Evolutionary conservation across 2,329 filamentous ascomycete species (phyloP).

Genomic region (Hirsutella rhossiliensis): DNA sequence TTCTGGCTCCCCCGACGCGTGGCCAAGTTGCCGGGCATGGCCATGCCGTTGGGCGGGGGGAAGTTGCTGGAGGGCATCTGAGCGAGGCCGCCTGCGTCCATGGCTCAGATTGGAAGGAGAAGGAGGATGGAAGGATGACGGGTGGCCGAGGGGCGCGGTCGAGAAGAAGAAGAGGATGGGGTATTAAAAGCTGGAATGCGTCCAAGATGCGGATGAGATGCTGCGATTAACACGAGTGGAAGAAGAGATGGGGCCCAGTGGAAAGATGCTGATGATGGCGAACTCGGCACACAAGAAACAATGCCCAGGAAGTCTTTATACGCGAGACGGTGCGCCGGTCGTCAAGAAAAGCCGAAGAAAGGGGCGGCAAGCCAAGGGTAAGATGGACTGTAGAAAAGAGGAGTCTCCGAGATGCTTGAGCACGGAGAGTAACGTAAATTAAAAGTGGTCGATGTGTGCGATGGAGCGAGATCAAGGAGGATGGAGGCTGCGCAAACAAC

Average conservation of each 20-base stretch:
- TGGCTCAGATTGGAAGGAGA: slow-evolving; percentile 28
- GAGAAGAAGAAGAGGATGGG: background rate
- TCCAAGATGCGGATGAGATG: background rate
- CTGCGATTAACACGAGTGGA: slow-evolving; percentile 3
- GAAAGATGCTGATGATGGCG: slow-evolving; percentile 1
- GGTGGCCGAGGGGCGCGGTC: slow-evolving; percentile 4
- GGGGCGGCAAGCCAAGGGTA: background rate
- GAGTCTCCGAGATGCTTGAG: background rate
- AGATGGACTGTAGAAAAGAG: background rate
- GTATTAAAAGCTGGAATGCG: background rate
- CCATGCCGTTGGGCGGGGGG: slow-evolving; percentile 56
- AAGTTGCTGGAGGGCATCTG: slow-evolving; percentile 92
- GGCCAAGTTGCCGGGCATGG: slow-evolving; percentile 72
- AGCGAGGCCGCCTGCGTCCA: slow-evolving; percentile 98
- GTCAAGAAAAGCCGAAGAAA: background rate
- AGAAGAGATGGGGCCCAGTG: background rate
- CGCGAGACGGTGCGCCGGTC: background rate
- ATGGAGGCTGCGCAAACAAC: no score
- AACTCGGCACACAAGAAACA: background rate
- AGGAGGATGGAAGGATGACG: slow-evolving; percentile 1
- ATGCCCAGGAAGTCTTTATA: background rate
- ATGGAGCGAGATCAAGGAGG: no score
- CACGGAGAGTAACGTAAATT: no score
- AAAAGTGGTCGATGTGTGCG: background rate
- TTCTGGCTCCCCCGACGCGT: slow-evolving; percentile 74